Evolutionary conservation across 2,329 filamentous ascomycete genomes (phyloP).

Genomic region (Exophiala sideris): DNA sequence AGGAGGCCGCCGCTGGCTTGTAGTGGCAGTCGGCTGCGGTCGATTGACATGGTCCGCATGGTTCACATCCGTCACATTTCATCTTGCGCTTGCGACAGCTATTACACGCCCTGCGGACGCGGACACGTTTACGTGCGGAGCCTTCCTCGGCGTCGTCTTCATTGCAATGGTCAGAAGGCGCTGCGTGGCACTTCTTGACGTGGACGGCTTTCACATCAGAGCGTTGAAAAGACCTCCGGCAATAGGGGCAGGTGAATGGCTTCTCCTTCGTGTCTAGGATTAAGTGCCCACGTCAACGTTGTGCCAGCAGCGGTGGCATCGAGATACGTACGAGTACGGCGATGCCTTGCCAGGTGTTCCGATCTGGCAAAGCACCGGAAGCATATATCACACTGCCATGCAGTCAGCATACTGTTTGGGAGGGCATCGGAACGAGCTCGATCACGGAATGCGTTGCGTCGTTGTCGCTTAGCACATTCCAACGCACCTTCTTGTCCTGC

Average conservation of each 20-base stretch:
- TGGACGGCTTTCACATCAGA: constrained; percentile 14
- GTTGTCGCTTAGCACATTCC: background rate
- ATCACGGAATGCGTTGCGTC: too few relatives aligned
- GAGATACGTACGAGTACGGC: constrained; percentile 2
- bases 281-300: background rate
- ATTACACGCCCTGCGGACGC: constrained; percentile 29
- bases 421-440: background rate
- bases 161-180: background rate
- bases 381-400: constrained; percentile 12
- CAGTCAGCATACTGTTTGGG: background rate
- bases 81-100: constrained; percentile 29
- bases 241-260: constrained; percentile 9
- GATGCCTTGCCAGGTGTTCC: constrained; percentile 15
- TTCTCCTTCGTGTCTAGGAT: constrained; percentile 16
- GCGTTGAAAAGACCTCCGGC: constrained; percentile 11
- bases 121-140: constrained; percentile 20
- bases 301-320: background rate
- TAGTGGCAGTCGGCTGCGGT: constrained; percentile 5
- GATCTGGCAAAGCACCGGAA: constrained; percentile 14
- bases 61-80: constrained; percentile 28
- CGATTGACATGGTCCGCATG: constrained; percentile 20
- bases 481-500: constrained; percentile 15
- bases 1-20: background rate
- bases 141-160: background rate
- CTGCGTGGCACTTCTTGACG: constrained; percentile 11